These are phyloP conservation scores for Globisporangium paddicum DNA, from an alignment of 352 stramenopile species.

Conservation along the genomic window DNA sequence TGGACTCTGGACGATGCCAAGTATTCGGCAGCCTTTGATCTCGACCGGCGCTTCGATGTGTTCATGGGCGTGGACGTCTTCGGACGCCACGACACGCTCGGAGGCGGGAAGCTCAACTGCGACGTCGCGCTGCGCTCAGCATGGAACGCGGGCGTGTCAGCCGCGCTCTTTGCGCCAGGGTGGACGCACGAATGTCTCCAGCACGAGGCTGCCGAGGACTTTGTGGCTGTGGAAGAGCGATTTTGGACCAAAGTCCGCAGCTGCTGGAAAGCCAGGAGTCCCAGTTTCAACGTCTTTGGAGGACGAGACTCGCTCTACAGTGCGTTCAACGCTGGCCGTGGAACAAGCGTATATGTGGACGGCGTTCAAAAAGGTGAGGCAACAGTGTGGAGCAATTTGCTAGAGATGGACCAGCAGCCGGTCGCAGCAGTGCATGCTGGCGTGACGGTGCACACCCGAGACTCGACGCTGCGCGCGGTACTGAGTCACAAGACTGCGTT, in stretches of 20 bases:
- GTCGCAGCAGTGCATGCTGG: slow-evolving; percentile 24
- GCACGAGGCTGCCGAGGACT: slow-evolving; percentile 18
- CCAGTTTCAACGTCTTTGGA: slow-evolving; percentile 29
- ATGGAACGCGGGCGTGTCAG: slow-evolving; percentile 38
- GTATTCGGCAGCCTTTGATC: slow-evolving; percentile 33
- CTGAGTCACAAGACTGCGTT: slow-evolving; percentile 30
- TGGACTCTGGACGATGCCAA: slow-evolving; percentile 40
- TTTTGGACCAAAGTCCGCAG: slow-evolving; percentile 27
- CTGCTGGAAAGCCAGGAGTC: slow-evolving; percentile 29
- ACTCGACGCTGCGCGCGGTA: slow-evolving; percentile 19
- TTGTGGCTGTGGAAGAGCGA: slow-evolving; percentile 23
- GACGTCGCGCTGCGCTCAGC: slow-evolving; percentile 21
- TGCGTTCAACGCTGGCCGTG: slow-evolving; percentile 31
- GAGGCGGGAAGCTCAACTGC: slow-evolving; percentile 30
- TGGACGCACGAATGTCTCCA: slow-evolving; percentile 36
- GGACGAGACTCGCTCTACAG: slow-evolving; percentile 32
- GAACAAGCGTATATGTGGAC: slow-evolving; percentile 21
- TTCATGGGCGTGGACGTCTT: slow-evolving; percentile 62
- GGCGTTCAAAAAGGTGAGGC: slow-evolving; percentile 10
- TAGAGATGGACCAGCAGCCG: slow-evolving; percentile 29
- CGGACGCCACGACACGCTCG: slow-evolving; percentile 32
- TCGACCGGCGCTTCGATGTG: slow-evolving; percentile 43
- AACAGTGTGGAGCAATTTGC: slow-evolving; percentile 26
- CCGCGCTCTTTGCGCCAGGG: slow-evolving; percentile 30
- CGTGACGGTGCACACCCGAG: slow-evolving; percentile 17